Evolutionary conservation across 176 grass and related monocot species (phyloP), one percentile per base, ranked within the genome.

Genomic region (Zoysia pacifica): DNA sequence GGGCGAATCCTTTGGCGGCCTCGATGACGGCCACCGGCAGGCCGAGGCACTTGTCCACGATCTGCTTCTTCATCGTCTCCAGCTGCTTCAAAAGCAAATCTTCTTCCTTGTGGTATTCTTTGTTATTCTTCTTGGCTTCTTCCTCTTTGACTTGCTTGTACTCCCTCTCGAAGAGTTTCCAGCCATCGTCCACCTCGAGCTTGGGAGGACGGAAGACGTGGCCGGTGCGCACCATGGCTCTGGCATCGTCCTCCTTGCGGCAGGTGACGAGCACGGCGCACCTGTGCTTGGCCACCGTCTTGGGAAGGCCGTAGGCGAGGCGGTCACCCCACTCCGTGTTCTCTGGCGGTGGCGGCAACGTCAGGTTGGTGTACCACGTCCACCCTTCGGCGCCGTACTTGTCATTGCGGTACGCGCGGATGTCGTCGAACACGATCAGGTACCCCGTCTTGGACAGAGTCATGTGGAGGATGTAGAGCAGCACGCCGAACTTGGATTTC

Each of bases 281-380:
- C 62, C 18, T 13, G 63, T 79, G 76, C 44, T 81, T 55, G 6
- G 12, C 38, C 5, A 18, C n/a, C 5, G 2, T 8, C 69, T 90
- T 90, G 68, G 88, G 88, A 20, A 90, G 73, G 62, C 88, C 88
- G 79, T 90, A 90, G 63, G 19, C 88, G 35, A 90, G 88, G 16
- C 88, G 88, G 46, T 86, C 83, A 28, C 6, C 36, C 81, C 86
- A 83, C 81, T 88, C 80, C 45, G 44, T 19, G 1, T 20, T 16
- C 14, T 19, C 5, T 5, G 75, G 69, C 70, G 86, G 74, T 62
- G 80, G 67, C 61, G 1, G 4, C 61, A 83, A 81, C 69, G 60
- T 15, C 69, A 88, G 86, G 86, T 88, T 88, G 69, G 11, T 74
- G 86, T 88, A 88, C 86, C 86, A 28, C 28, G 28, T 28, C 28